Percentiles rank a stretch among this genome's conserved stretches.
phyloP scores from a whole-genome alignment of 768 basidiomycete genomes.

The Russula sp. region DNA sequence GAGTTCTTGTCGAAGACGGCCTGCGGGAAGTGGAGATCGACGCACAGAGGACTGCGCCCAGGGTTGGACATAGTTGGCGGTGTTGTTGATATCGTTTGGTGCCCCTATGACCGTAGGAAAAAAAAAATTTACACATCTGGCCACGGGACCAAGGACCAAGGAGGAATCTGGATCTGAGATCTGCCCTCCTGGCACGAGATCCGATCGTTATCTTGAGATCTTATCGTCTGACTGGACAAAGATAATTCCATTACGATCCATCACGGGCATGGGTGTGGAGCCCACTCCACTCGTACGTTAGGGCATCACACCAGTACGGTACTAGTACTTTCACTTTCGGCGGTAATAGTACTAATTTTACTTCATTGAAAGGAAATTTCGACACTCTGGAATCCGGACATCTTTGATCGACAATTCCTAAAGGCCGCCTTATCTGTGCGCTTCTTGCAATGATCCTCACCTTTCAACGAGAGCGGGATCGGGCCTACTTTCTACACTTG shows the following conservation, averaged over 20 bases:
- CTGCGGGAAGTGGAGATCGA: not conserved
- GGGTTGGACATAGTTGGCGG: slow-evolving; percentile 23
- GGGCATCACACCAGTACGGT: not conserved
- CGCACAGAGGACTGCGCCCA: slow-evolving; percentile 24
- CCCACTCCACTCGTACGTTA: too few relatives aligned
- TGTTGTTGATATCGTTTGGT: not conserved
- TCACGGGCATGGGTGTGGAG: not conserved
- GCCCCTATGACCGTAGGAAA: not conserved
- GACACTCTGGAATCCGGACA: not conserved
- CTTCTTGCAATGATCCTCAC: slow-evolving; percentile 15
- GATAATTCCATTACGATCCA: slow-evolving; percentile 7
- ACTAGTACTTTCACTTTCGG: not conserved
- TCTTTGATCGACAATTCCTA: slow-evolving; percentile 14
- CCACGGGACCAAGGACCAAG: slow-evolving; percentile 15
- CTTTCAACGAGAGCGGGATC: slow-evolving; percentile 5
- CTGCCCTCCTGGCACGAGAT: not conserved
- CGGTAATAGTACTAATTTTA: not conserved
- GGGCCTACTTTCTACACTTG: not conserved
- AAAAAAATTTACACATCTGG: not conserved
- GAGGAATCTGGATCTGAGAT: slow-evolving; percentile 8
- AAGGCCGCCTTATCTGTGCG: slow-evolving; percentile 4
- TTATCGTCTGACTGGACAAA: not conserved
- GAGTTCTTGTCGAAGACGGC: not conserved
- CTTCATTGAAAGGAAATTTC: not conserved
- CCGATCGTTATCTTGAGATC: slow-evolving; percentile 15